Evolutionary conservation across 2,329 filamentous ascomycete species (phyloP).

Genomic region (Orbilia javanica): DNA sequence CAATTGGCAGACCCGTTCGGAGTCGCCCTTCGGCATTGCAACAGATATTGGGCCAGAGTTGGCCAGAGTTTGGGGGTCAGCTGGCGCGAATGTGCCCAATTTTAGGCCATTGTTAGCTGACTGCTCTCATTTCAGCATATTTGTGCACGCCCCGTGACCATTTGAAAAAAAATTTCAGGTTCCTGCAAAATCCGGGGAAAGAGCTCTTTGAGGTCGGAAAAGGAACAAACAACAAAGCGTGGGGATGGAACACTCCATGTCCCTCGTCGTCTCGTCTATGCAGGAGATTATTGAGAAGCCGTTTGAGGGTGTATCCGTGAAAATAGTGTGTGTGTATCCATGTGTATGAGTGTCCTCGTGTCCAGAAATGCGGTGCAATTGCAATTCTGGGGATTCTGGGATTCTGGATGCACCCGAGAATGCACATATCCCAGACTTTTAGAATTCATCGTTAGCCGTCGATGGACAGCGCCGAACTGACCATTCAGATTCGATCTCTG

Average conservation of each 20-base stretch:
- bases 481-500: slow-evolving; percentile 11
- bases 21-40: slow-evolving; percentile 48
- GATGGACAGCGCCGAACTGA: slow-evolving; percentile 9
- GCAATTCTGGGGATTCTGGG: slow-evolving; percentile 33
- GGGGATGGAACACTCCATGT: slow-evolving; percentile 36
- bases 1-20: slow-evolving; percentile 43
- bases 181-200: slow-evolving; percentile 57
- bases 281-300: slow-evolving; percentile 17
- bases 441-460: slow-evolving; percentile 4
- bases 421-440: slow-evolving; percentile 18
- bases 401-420: slow-evolving; percentile 18
- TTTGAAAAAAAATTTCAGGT: slow-evolving; percentile 40
- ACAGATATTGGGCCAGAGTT: slow-evolving; percentile 27
- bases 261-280: slow-evolving; percentile 48
- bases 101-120: slow-evolving; percentile 36
- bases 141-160: slow-evolving; percentile 51
- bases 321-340: not conserved
- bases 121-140: slow-evolving; percentile 31
- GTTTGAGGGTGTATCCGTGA: slow-evolving; percentile 8
- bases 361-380: slow-evolving; percentile 39
- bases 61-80: slow-evolving; percentile 54
- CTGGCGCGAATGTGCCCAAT: slow-evolving; percentile 42
- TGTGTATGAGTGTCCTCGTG: slow-evolving; percentile 25
- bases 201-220: slow-evolving; percentile 42
- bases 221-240: not conserved